Evolutionary conservation across 139 green algal species (phyloP), one percentile per base, ranked within the genome.

Genomic region (Coelastrella sp.): DNA sequence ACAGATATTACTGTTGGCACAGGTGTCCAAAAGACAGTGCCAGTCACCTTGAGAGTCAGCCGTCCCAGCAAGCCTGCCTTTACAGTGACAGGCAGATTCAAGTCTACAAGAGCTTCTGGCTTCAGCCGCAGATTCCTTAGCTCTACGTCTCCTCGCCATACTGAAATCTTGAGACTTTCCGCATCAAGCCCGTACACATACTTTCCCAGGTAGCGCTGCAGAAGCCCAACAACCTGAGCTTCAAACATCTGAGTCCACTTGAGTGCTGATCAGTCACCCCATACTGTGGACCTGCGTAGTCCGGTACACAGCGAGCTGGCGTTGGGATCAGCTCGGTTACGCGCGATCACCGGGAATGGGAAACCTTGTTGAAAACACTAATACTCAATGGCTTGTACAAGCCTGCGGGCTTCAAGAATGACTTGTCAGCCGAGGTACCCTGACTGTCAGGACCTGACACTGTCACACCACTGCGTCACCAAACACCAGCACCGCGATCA

Each of bases 31-130:
- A 8, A 60, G 76, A 20, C 76, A 61, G 11, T 82, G 27, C 17
- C 11, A 17, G 24, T 59, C 22, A 96, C 97, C 95, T 98, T 99
- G 15, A 99, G 92, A 0, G 93, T 98, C 0, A 99, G 92, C 6
- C 84, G 95, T 0, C 98, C 98, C 7, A 99, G 93, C 63, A 99
- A 92, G 4, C 98, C 98, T 1, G 96, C 94, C 58, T 97, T 97
- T 63, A 99, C 97, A 0, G 93, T 97, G 60, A 99, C 93, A 0
- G 98, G 98, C 73, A 99, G 93, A 65, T 98, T 94, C 7, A 99
- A 93, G 5, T 95, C 94, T 6, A 94, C 91, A 22, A 99, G 94
- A 0, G 98, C 98, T 76, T 99, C 97, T 7, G 96, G 93, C 90
- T 97, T 97, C 4, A 99, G 94, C 72, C 94, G 88, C 78, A 99